phyloP scores from a whole-genome alignment of 2,329 filamentous ascomycete genomes.

The Colletotrichum simmondsii region DNA sequence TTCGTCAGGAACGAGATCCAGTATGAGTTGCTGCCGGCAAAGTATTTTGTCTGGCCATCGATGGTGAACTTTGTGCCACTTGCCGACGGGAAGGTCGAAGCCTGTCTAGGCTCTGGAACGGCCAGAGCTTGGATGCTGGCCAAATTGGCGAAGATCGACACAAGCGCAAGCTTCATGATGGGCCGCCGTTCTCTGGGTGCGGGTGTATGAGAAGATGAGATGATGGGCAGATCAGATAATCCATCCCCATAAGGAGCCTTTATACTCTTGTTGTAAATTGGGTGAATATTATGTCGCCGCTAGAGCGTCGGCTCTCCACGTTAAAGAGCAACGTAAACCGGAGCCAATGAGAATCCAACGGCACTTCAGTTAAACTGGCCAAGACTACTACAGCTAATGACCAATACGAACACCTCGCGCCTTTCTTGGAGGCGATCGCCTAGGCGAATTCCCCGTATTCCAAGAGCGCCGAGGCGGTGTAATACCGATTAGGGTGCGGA shows the following conservation, averaged over 20 bases:
- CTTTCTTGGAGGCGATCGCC: background rate
- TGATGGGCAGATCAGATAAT: background rate
- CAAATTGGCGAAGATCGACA: constrained; percentile 6
- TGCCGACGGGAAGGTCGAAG: constrained; percentile 8
- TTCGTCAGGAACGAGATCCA: constrained; percentile 64
- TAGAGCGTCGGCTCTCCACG: too few relatives aligned
- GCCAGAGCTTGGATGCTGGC: background rate
- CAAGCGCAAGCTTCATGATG: background rate
- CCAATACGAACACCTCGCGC: background rate
- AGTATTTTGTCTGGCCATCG: constrained; percentile 57
- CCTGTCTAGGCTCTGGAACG: background rate
- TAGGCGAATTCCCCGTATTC: background rate
- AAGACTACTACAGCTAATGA: background rate
- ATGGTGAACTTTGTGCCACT: constrained; percentile 48
- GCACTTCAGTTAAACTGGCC: background rate
- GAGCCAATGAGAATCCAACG: background rate
- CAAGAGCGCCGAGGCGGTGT: background rate
- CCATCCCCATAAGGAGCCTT: background rate
- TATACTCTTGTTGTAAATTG: background rate
- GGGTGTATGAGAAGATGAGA: background rate
- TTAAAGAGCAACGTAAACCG: background rate
- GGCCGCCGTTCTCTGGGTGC: background rate
- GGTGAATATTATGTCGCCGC: background rate
- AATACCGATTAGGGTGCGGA: background rate
- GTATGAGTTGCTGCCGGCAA: constrained; percentile 66